These are phyloP conservation scores for Rhododendron griersonianum DNA, from an alignment of 148 eudicot genomes.

Conservation along the genomic window DNA sequence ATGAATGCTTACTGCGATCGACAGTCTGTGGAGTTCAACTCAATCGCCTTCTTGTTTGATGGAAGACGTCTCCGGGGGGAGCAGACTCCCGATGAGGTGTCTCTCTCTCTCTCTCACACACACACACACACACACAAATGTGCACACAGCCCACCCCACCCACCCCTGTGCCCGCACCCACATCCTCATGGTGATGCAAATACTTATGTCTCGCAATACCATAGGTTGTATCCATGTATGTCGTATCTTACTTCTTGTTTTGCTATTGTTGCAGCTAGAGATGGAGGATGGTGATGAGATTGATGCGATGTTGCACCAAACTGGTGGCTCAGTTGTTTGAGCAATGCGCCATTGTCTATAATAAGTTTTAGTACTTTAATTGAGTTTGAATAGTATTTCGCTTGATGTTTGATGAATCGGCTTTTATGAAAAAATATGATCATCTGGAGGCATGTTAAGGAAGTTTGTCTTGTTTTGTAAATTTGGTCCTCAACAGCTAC, in stretches of 20 bases:
- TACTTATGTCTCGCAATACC: background rate
- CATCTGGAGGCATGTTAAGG: background rate
- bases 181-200: background rate
- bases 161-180: background rate
- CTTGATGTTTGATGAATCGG: background rate
- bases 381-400: background rate
- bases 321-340: conserved; percentile 40
- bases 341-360: background rate
- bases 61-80: conserved; percentile 56
- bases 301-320: conserved; percentile 67
- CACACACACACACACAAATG: background rate
- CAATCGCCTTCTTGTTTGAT: conserved; percentile 62
- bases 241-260: background rate
- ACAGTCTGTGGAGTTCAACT: conserved; percentile 51
- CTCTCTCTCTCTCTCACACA: conserved; percentile 3
- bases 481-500: background rate
- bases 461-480: background rate
- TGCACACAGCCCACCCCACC: background rate
- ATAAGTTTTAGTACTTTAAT: background rate
- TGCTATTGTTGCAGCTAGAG: conserved; percentile 39
- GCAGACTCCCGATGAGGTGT: conserved; percentile 71
- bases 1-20: conserved; percentile 69
- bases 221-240: background rate
- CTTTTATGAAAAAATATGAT: background rate
- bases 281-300: conserved; percentile 73